Evolutionary conservation across 2,329 filamentous ascomycete species (phyloP), one percentile per base, ranked within the genome.

Genomic region (Fusarium luffae): DNA sequence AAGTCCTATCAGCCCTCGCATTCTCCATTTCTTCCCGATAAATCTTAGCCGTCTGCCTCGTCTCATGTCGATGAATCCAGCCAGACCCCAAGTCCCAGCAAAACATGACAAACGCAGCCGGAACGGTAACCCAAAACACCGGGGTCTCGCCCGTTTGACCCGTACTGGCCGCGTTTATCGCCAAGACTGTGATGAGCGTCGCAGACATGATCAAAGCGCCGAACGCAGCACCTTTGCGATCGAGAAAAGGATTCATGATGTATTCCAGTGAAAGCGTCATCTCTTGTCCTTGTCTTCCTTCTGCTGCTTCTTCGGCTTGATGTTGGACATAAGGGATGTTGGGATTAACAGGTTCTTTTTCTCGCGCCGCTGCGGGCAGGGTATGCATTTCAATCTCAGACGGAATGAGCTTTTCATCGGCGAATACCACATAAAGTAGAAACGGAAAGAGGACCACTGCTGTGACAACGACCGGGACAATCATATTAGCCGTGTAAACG

Each of bases 401-500:
- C 0, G 91, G 91, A 8, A 93, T 90, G 11, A 93, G 85, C 3
- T 82, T 79, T 50, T 89, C 85, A 62, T 90, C 84, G 3, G 85
- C 84, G 68, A 93, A 93, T 19, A 93, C 85, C 58, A 92, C 84
- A 72, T 91, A 93, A 0, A 93, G 81, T 7, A 93, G 77, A 68
- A 92, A 90, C 0, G 91, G 91, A 52, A 92, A 93, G 5, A 93
- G 78, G 0, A 92, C 79, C 18, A 93, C 82, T 4, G 85, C 90
- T 0, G 91, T 93, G n/a, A 86, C 81, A 23, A 92, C 79, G 2
- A 92, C 89, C 0, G 91, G 91, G 0, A 93, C 89, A 19, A 93
- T 90, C 85, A 93, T 91, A 74, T 93, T 92, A n/a, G 89, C 90
- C 0, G 90, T 93, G 74, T 93, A 93, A 42, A 87, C 83, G 74